Evolutionary conservation across 2,329 filamentous ascomycete species (phyloP).

Genomic region (Dactylella cylindrospora): DNA sequence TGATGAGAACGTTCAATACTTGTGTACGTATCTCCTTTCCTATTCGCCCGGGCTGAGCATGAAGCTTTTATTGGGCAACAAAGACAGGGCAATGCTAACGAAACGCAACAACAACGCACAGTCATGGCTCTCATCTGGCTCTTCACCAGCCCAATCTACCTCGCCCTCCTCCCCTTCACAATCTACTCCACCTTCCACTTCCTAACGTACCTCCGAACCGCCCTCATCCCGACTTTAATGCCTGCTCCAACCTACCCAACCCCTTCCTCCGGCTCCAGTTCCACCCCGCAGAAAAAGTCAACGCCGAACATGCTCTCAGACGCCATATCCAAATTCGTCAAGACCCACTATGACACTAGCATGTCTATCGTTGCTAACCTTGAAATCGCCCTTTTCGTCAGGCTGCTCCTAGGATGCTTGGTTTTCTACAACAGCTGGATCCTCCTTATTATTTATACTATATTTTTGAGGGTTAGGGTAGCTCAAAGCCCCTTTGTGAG

Average conservation of each 20-base stretch:
- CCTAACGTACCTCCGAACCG: slow-evolving; percentile 90
- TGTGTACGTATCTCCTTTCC: slow-evolving; percentile 65
- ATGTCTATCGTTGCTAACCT: slow-evolving; percentile 90
- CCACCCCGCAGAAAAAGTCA: slow-evolving; percentile 58
- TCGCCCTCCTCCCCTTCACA: slow-evolving; percentile 88
- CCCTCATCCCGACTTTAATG: slow-evolving; percentile 82
- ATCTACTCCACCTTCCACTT: slow-evolving; percentile 99
- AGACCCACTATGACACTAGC: slow-evolving; percentile 94
- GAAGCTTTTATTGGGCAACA: slow-evolving; percentile 45
- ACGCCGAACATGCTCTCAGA: slow-evolving; percentile 70
- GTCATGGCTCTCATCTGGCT: slow-evolving; percentile 96
- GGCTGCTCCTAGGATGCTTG: slow-evolving; percentile 75
- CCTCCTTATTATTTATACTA: slow-evolving; percentile 78
- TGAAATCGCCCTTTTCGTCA: slow-evolving; percentile 84
- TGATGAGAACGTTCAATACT: slow-evolving; percentile 97
- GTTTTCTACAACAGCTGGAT: slow-evolving; percentile 92
- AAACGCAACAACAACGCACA: slow-evolving; percentile 52
- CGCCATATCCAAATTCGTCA: slow-evolving; percentile 87
- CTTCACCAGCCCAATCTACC: slow-evolving; percentile 80
- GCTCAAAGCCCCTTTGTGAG: slow-evolving; percentile 82
- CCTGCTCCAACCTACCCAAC: slow-evolving; percentile 58
- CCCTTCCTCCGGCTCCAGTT: slow-evolving; percentile 58
- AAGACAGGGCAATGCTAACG: background rate
- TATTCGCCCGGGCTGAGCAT: background rate
- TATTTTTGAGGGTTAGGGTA: slow-evolving; percentile 87